phyloP scores from a whole-genome alignment of 108 stramenopile genomes.

The Tribonema minus region DNA sequence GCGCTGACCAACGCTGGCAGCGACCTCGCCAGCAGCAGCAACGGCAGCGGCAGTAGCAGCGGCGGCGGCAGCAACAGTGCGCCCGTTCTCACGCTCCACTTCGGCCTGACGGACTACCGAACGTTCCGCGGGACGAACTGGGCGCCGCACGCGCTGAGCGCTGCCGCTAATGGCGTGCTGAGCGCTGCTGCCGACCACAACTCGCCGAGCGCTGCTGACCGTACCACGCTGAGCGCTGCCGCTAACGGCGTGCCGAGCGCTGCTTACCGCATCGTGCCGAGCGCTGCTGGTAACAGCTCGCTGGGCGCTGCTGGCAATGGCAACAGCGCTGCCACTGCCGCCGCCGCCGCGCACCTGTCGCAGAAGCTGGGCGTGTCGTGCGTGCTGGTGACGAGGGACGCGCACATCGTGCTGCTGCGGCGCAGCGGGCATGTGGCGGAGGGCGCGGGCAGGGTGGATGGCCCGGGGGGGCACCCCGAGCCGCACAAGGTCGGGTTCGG shows the following conservation, averaged over 20 bases:
- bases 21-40: no score
- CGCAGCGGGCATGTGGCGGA: constrained; percentile 29
- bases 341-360: constrained; percentile 31
- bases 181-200: no score
- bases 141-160: background rate
- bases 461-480: constrained; percentile 47
- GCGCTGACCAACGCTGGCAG: no score
- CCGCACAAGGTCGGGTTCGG: no score
- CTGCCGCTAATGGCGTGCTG: constrained; percentile 16
- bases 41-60: no score
- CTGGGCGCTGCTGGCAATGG: constrained; percentile 9
- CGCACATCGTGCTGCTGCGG: constrained; percentile 6
- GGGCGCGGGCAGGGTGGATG: constrained; percentile 23
- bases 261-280: no score
- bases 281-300: no score
- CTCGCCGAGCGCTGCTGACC: no score
- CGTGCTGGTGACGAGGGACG: constrained; percentile 22
- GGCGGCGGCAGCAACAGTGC: no score
- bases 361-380: constrained; percentile 37
- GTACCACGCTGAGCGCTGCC: background rate
- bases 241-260: constrained; percentile 24
- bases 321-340: no score
- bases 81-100: constrained; percentile 19
- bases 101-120: constrained; percentile 36
- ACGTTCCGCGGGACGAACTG: constrained; percentile 33